These are phyloP conservation scores for Polygonum maritimum DNA, from an alignment of 148 eudicot genomes.

Conservation along the genomic window DNA sequence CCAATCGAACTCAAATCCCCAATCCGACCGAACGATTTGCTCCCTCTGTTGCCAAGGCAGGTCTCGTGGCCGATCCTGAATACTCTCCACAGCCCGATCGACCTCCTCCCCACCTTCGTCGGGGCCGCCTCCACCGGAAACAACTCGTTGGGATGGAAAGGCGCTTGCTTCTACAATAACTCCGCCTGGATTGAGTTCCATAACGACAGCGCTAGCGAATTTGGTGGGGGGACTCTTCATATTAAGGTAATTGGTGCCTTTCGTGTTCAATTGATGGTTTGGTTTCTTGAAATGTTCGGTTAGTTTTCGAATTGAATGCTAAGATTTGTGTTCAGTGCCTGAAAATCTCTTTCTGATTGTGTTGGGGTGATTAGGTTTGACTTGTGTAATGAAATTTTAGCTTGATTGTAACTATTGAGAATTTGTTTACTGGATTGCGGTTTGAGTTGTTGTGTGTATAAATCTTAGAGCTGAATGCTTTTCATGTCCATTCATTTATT, in stretches of 20 bases:
- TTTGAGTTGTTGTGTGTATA: neutral
- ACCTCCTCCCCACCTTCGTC: slow-evolving; percentile 74
- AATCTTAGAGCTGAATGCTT: neutral
- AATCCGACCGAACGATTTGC: slow-evolving; percentile 42
- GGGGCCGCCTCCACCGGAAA: slow-evolving; percentile 45
- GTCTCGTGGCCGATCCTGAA: slow-evolving; percentile 65
- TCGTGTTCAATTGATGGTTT: neutral
- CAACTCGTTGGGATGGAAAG: slow-evolving; percentile 58
- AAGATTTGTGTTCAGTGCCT: neutral
- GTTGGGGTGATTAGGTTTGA: neutral
- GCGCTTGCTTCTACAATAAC: slow-evolving; percentile 81
- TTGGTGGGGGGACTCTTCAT: slow-evolving; percentile 98
- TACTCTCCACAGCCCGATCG: slow-evolving; percentile 40
- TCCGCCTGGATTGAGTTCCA: slow-evolving; percentile 90
- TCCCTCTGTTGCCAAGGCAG: slow-evolving; percentile 59
- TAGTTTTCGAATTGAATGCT: neutral
- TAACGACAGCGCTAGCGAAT: slow-evolving; percentile 52
- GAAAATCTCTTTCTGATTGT: neutral
- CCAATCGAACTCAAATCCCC: slow-evolving; percentile 29
- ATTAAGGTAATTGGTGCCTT: slow-evolving; percentile 45
- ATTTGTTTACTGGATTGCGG: neutral
- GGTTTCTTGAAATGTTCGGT: neutral
- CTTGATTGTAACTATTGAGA: neutral
- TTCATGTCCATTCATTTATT: neutral
- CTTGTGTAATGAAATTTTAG: neutral